Percentiles rank a stretch among this genome's conserved stretches.
phyloP scores from a whole-genome alignment of 352 stramenopile genomes.

The Globisporangium paroecandrum region DNA sequence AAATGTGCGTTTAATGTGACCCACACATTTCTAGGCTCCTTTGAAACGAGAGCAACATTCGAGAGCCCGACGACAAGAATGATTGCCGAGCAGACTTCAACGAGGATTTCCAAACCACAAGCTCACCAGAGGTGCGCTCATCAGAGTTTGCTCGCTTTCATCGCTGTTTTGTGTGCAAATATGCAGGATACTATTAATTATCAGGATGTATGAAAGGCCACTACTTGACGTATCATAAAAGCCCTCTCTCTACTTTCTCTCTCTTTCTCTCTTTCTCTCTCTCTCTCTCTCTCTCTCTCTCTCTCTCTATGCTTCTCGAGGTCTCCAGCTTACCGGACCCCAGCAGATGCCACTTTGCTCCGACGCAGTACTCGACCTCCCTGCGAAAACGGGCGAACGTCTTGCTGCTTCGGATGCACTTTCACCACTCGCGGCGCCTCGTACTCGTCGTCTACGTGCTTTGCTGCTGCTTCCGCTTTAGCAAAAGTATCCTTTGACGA shows the following conservation, averaged over 20 bases:
- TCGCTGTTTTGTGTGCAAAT: not conserved
- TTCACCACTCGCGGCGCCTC: constrained; percentile 40
- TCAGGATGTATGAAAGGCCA: not conserved
- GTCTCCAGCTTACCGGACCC: constrained; percentile 23
- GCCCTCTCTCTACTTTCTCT: too few species aligned
- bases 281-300: not conserved
- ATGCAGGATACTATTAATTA: not conserved
- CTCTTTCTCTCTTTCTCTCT: not conserved
- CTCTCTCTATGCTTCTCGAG: not conserved
- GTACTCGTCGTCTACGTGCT: constrained; percentile 18
- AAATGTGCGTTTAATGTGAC: too few species aligned
- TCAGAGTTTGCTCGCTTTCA: not conserved
- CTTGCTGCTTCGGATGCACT: constrained; percentile 65
- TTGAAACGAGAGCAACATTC: not conserved
- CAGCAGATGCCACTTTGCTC: constrained; percentile 49
- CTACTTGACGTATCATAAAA: not conserved
- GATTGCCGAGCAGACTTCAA: not conserved
- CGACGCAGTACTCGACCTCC: constrained; percentile 36
- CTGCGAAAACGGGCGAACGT: constrained; percentile 46
- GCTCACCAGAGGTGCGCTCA: not conserved
- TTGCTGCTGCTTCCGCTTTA: constrained; percentile 4
- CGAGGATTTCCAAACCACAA: not conserved
- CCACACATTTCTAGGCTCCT: not conserved
- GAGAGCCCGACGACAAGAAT: not conserved
- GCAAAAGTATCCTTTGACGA: not conserved